Base-by-base conservation (phyloP, 306 rosid genomes). In the Pyrus betulifolia region DNA sequence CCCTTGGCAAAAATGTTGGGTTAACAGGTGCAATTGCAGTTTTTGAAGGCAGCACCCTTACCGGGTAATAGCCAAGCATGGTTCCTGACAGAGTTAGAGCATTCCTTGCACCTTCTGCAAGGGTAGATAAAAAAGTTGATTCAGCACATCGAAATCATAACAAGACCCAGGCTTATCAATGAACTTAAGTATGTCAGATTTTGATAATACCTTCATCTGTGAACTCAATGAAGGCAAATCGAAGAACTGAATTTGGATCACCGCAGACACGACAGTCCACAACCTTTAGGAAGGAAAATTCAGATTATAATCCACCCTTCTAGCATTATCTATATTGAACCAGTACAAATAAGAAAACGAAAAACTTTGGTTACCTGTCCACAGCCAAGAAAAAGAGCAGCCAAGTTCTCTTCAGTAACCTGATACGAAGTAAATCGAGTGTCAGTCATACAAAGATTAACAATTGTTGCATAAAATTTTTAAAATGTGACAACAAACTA, bases 391-490 rank as follows among this genome's bases (percentile, higher is more conserved):
- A 95, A 95, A 75, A 95, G 93, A 69, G 96, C 89, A 74, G 99
- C 99, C 76, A 95, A 92, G 87, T 90, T 97, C 88, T 95, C 99
- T 88, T 95, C 99, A 27, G 99, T 95, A 57, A 95, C 99, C 99
- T 95, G 23, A 81, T 42, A 77, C 5, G 22, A 64, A 74, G 40
- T 71, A 84, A 70, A 82, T 31, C 61, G 67, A 83, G 71, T 69
- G 81, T 76, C 49, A 31, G 59, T 74, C 45, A 58, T 62, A 70
- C 65, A 72, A 72, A 13, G 22, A 67, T 74, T 22, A 72, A 25
- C 11, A 31, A 42, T 78, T n/a, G 59, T 57, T 57, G 65, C 78
- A 80, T 65, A 70, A 28, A 17, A 72, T 23, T 25, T 18, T 19
- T 59, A 77, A 58, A 69, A 45, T 58, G 70, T 28, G 74, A 46